These are phyloP conservation scores for Hemileia vastatrix DNA, from an alignment of 1,284 basidiomycete species.

Conservation along the genomic window DNA sequence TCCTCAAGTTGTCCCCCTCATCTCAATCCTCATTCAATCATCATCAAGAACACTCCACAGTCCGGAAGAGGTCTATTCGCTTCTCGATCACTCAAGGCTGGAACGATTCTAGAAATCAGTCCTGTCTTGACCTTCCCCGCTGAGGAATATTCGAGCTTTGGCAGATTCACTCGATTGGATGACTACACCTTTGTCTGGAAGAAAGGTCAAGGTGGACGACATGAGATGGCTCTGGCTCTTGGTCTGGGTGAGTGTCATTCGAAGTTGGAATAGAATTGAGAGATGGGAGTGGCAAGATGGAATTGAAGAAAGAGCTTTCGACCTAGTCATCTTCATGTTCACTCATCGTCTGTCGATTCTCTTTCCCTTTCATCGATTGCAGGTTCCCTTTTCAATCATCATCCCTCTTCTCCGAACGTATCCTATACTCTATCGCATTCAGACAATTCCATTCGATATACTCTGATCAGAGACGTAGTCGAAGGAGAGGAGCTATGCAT, in stretches of 20 bases:
- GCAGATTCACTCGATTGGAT: constrained; percentile 59
- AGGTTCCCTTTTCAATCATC: constrained; percentile 76
- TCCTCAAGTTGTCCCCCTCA: too few species aligned
- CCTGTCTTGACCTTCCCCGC: constrained; percentile 70
- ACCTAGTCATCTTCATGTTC: not conserved
- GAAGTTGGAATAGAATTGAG: not conserved
- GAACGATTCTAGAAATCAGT: constrained; percentile 66
- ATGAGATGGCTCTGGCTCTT: constrained; percentile 72
- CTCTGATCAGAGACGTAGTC: constrained; percentile 52
- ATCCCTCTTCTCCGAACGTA: constrained; percentile 57
- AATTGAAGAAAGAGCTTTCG: not conserved
- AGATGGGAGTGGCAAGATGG: not conserved
- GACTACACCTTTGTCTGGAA: constrained; percentile 82
- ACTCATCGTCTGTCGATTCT: not conserved
- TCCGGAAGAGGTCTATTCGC: constrained; percentile 1
- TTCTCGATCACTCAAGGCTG: constrained; percentile 40
- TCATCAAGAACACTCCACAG: not conserved
- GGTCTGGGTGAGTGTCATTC: constrained; percentile 59
- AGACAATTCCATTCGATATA: constrained; percentile 60
- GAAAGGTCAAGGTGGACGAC: constrained; percentile 50
- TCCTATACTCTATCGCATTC: constrained; percentile 52
- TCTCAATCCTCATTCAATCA: not conserved
- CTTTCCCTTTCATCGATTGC: not conserved
- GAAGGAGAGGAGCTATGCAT: constrained; percentile 67
- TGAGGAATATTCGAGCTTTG: constrained; percentile 56